These are phyloP conservation scores for Tolypocladium guangdongense DNA, from an alignment of 2,329 filamentous ascomycete species.

Conservation along the genomic window DNA sequence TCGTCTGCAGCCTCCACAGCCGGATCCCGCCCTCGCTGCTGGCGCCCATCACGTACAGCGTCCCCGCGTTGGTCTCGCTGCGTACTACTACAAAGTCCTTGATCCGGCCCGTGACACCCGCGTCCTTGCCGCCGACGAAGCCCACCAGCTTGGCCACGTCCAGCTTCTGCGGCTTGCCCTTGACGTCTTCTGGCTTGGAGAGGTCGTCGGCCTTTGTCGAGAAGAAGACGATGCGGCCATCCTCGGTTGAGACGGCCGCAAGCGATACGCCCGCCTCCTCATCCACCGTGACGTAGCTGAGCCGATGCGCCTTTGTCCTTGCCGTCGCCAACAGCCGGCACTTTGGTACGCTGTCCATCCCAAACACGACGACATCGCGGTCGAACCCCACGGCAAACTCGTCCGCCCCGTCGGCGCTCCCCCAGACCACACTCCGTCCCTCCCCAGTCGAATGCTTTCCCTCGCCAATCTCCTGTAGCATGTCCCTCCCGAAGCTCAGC, in stretches of 20 bases:
- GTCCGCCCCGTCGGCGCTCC: conserved; percentile 54
- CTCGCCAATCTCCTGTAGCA: conserved; percentile 68
- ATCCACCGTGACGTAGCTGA: conserved; percentile 57
- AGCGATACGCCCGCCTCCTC: conserved; percentile 29
- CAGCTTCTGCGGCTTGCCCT: conserved; percentile 22
- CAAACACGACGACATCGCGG: conserved; percentile 72
- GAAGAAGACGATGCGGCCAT: conserved; percentile 78
- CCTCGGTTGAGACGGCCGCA: conserved; percentile 76
- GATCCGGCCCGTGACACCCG: conserved; percentile 59
- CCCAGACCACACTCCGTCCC: conserved; percentile 74
- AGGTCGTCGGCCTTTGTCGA: conserved; percentile 49
- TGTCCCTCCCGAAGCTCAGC: conserved; percentile 66
- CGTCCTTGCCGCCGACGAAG: conserved; percentile 66
- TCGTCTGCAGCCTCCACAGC: conserved; percentile 54
- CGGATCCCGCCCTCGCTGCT: conserved; percentile 82
- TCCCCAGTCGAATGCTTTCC: conserved; percentile 69
- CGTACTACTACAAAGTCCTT: conserved; percentile 75
- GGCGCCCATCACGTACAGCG: conserved; percentile 54
- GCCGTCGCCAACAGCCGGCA: conserved; percentile 60
- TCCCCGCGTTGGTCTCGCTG: conserved; percentile 23
- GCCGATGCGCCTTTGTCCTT: conserved; percentile 71
- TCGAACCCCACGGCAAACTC: conserved; percentile 89
- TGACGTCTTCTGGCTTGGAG: conserved; percentile 22
- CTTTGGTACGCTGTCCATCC: conserved; percentile 74
- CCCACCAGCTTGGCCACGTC: conserved; percentile 56